Evolutionary conservation across 2,329 filamentous ascomycete genomes (phyloP), one percentile per base, ranked within the genome.

Genomic region (Aureobasidium sp.): DNA sequence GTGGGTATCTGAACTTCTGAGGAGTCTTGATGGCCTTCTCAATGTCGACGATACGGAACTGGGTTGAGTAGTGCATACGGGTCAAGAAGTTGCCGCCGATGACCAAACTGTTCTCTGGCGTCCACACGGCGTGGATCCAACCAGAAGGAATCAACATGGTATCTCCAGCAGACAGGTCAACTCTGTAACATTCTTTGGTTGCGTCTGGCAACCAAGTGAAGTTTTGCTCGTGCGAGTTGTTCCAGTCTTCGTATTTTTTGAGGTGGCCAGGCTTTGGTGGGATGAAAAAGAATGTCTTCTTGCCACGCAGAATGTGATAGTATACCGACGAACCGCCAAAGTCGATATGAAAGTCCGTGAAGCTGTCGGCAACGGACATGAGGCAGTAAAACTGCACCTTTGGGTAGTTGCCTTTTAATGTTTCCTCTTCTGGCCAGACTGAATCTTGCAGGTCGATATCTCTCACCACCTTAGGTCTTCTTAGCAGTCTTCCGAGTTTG

Each of bases 81-180:
- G 85, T 88, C 48, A 88, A 75, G 67, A 88, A 88, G 68, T 88
- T 88, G 57, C 85, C 85, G n/a, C 85, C 85, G 64, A 88, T 86
- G 32, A 88, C 85, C 51, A 88, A 73, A 67, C 85, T 88, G 67
- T 88, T 85, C 66, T 85, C 81, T 0, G 85, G 85, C 11, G 85
- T 88, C 83, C 86, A 87, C 8, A 88, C 85, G 27, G 85, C 85
- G 68, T 88, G 85, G 58, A 88, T 88, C 85, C 85, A 88, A 25
- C 85, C 85, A 37, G 85, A 86, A 5, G 85, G 85, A 64, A 88
- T 88, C 47, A 88, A 75, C 82, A 88, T 87, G 3, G 85, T 88
- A 68, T 88, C 85, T 37, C 85, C 85, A 64, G 84, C 83, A 54
- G 79, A 81, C 5, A 88, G 77, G 69, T 88, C 85, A 47, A 88